A percentile compares a stretch with the other conserved stretches of the same genome.
Conservation (phyloP, 768 basidiomycete species). For the Hortiboletus flavorubellus region DNA sequence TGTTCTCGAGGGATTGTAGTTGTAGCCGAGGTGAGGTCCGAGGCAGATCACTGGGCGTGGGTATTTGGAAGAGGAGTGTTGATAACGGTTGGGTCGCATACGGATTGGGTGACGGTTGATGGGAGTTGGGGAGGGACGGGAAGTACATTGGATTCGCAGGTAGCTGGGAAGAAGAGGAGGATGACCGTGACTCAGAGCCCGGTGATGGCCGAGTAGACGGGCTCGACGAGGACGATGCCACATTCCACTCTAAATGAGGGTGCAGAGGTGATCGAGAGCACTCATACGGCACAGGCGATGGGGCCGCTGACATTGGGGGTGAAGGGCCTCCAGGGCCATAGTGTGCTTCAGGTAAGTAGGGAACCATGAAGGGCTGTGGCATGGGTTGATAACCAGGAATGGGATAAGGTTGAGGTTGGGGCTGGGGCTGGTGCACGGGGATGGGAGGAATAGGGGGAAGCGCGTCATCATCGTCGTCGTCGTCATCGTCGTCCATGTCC, state of each 20-base stretch:
- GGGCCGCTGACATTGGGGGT: conserved; percentile 49
- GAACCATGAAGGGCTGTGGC: conserved; percentile 24
- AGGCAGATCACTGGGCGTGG: background rate
- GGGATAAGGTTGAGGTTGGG: background rate
- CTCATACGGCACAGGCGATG: conserved; percentile 39
- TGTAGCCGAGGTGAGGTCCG: background rate
- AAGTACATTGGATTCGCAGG: background rate
- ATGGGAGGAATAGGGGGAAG: background rate
- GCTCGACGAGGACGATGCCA: conserved; percentile 14
- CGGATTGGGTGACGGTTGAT: conserved; percentile 9
- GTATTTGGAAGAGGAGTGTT: background rate
- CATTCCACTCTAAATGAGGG: conserved; percentile 8
- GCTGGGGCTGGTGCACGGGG: background rate
- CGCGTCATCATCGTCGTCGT: background rate
- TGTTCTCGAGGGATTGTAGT: background rate
- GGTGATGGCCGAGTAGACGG: conserved; percentile 8
- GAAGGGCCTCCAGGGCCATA: conserved; percentile 44
- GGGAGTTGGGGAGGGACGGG: conserved; percentile 9
- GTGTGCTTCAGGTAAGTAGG: conserved; percentile 23
- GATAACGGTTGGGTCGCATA: conserved; percentile 11
- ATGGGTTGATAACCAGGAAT: conserved; percentile 6
- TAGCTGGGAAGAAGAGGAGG: conserved; percentile 16
- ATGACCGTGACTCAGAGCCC: conserved; percentile 15
- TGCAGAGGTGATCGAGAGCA: conserved; percentile 12
- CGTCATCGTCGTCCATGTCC: background rate